Evolutionary conservation across 768 basidiomycete species (phyloP).

Genomic region (Boletus coccyginus): DNA sequence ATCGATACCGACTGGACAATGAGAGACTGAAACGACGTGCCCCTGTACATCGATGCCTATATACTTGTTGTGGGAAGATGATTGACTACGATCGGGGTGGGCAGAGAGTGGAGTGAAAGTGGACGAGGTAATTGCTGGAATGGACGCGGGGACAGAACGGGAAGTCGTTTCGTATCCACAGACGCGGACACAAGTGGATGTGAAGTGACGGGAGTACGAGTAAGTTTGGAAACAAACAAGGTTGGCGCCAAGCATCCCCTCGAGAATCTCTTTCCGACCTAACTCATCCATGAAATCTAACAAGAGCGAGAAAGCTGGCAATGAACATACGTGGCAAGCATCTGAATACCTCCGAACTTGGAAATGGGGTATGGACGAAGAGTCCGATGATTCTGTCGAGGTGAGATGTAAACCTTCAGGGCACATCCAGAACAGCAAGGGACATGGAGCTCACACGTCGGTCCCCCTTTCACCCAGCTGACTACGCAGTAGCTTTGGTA

Average conservation of each 20-base stretch:
- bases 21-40: conserved; percentile 74
- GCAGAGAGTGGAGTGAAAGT: background rate
- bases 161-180: conserved; percentile 86
- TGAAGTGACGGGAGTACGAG: conserved; percentile 93
- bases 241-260: conserved; percentile 97
- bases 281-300: conserved; percentile 1
- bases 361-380: conserved; percentile 98
- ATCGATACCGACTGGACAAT: conserved; percentile 96
- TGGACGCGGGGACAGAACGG: conserved; percentile 5
- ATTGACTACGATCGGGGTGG: conserved; percentile 6
- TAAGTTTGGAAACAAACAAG: conserved; percentile 98
- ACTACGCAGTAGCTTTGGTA: conserved; percentile 80
- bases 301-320: background rate
- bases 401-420: background rate
- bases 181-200: conserved; percentile 91
- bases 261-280: conserved; percentile 90
- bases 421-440: background rate
- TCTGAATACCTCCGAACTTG: conserved; percentile 92
- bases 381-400: conserved; percentile 62
- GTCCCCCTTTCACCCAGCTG: conserved; percentile 40
- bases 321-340: conserved; percentile 75
- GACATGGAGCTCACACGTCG: conserved; percentile 20
- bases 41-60: conserved; percentile 80
- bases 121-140: conserved; percentile 7
- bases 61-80: conserved; percentile 20